Conservation (phyloP, 345 rosid genomes). For the Odontarrhena argentea region DNA sequence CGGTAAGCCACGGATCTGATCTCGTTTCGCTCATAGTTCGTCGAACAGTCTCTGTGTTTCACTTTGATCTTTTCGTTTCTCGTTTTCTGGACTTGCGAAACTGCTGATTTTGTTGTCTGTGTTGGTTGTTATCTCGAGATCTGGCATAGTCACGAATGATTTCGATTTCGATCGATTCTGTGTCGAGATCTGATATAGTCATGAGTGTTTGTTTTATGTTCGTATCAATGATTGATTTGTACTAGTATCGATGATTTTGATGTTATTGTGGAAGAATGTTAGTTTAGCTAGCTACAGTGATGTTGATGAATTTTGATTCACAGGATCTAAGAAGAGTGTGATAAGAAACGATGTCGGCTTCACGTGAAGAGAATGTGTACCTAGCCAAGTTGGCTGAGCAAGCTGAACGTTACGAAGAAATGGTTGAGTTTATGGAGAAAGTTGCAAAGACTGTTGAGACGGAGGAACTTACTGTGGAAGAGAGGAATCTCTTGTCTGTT, state of each 20-base stretch:
- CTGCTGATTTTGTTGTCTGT: not conserved
- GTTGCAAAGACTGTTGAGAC: conserved; percentile 82
- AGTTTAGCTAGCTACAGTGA: not conserved
- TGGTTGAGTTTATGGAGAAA: conserved; percentile 99
- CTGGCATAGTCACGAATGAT: not conserved
- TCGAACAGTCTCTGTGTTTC: not conserved
- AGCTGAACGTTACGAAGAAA: conserved; percentile 98
- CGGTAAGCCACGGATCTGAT: conserved; percentile 35
- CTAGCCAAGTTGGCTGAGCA: conserved; percentile 96
- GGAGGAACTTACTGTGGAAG: conserved; percentile 97
- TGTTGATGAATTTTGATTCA: conserved; percentile 5
- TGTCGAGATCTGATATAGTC: no score
- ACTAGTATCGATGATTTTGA: not conserved
- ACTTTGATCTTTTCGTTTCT: conserved; percentile 13
- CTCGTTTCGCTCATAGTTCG: conserved; percentile 5
- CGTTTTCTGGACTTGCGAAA: conserved; percentile 4
- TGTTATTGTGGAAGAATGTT: not conserved
- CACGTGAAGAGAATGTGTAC: conserved; percentile 91
- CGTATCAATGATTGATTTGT: conserved; percentile 6
- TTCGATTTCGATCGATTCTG: not conserved
- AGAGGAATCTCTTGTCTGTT: conserved; percentile 91
- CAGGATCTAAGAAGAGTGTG: conserved; percentile 28
- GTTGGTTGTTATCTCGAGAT: conserved; percentile 22
- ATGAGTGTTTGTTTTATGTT: conserved; percentile 1
- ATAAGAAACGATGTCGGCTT: conserved; percentile 44